Evolutionary conservation across 257 asterid genomes (phyloP).

Genomic region (Lycium barbarum): DNA sequence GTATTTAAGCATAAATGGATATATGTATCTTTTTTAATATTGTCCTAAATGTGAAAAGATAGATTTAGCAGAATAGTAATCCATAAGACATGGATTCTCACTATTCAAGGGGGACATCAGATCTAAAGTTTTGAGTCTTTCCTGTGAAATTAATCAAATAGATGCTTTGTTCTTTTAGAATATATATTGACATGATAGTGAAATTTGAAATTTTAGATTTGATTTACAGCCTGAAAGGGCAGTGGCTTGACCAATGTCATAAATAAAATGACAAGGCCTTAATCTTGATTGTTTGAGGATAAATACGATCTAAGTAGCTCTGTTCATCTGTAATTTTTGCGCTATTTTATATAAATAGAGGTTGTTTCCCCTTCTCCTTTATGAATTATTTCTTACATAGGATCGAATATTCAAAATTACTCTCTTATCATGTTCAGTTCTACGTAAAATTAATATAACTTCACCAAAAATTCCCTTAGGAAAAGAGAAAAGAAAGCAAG

Average conservation of each 20-base stretch:
- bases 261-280: too few relatives aligned
- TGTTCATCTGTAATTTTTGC: too few relatives aligned
- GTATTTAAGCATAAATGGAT: neutral
- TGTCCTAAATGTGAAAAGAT: neutral
- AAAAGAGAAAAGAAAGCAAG: neutral
- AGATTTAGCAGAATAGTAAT: slow-evolving; percentile 11
- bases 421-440: neutral
- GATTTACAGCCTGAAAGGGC: too few relatives aligned
- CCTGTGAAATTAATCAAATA: too few relatives aligned
- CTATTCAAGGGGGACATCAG: neutral
- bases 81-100: neutral
- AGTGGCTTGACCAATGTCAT: too few relatives aligned
- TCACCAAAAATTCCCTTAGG: neutral
- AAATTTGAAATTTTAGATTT: too few relatives aligned
- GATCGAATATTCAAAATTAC: neutral
- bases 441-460: neutral
- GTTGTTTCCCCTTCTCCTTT: too few relatives aligned
- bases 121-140: neutral
- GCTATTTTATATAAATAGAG: too few relatives aligned
- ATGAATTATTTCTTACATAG: neutral
- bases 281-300: too few relatives aligned
- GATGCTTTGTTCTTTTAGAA: too few relatives aligned
- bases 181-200: too few relatives aligned
- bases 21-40: neutral
- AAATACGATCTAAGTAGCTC: too few relatives aligned